Percentiles rank a stretch among this genome's conserved stretches.
These are phyloP conservation scores for Sporisorium iseilematis-ciliati DNA, from an alignment of 1,284 basidiomycete species.

Conservation along the genomic window DNA sequence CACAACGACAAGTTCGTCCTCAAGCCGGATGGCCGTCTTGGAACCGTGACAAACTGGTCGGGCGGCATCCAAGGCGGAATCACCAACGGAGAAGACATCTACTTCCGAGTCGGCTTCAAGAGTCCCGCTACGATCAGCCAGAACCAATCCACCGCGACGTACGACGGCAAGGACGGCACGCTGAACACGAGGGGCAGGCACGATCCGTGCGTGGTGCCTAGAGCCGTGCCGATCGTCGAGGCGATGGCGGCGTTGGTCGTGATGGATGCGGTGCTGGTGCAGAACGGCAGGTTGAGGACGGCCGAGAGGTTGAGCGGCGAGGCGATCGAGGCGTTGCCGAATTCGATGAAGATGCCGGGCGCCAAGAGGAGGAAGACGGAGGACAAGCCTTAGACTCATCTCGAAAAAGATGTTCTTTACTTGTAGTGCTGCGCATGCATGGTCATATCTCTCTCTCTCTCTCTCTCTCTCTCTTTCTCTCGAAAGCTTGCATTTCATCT, in stretches of 20 bases:
- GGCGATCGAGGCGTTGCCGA: constrained; percentile 54
- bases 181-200: constrained; percentile 92
- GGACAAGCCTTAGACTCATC: no score
- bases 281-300: constrained; percentile 54
- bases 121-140: constrained; percentile 97
- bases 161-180: constrained; percentile 87
- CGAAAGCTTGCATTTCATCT: no score
- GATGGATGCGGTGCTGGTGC: constrained; percentile 77
- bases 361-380: constrained; percentile 30
- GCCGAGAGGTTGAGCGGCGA: constrained; percentile 38
- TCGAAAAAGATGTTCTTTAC: no score
- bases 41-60: constrained; percentile 93
- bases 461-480: no score
- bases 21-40: constrained; percentile 78
- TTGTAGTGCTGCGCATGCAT: no score
- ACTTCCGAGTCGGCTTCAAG: constrained; percentile 98
- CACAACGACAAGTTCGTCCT: constrained; percentile 93
- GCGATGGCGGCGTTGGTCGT: constrained; percentile 95
- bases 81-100: constrained; percentile 95
- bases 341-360: constrained; percentile 60
- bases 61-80: constrained; percentile 99
- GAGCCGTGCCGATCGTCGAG: constrained; percentile 97
- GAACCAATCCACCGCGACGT: constrained; percentile 88
- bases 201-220: constrained; percentile 96
- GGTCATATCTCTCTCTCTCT: no score